These are phyloP conservation scores for Pisolithus microcarpus DNA, from an alignment of 768 basidiomycete genomes.

Conservation along the genomic window DNA sequence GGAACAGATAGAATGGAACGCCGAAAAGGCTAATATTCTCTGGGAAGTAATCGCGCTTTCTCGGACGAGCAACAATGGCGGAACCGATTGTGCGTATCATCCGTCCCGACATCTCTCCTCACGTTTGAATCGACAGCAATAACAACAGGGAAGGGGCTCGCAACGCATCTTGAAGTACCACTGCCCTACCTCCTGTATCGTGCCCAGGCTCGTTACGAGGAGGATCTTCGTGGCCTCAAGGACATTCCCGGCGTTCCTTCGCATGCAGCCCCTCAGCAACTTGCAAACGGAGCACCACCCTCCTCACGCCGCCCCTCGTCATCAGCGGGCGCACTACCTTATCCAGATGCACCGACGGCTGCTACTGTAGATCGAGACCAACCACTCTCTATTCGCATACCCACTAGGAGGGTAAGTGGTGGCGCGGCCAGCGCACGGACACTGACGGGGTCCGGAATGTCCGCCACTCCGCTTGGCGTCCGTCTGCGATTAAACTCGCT, in stretches of 20 bases:
- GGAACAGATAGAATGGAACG: conserved; percentile 73
- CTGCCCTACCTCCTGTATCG: conserved; percentile 80
- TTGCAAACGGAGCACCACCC: conserved; percentile 16
- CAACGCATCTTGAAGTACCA: conserved; percentile 72
- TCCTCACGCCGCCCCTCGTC: conserved; percentile 9
- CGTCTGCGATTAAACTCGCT: conserved; percentile 68
- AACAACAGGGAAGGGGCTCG: conserved; percentile 70
- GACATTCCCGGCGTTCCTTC: conserved; percentile 56
- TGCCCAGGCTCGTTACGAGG: conserved; percentile 77
- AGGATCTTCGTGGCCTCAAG: conserved; percentile 74
- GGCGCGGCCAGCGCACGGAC: conserved; percentile 12
- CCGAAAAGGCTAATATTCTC: conserved; percentile 75
- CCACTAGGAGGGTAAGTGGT: not conserved
- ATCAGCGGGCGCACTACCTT: conserved; percentile 7
- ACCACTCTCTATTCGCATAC: conserved; percentile 23
- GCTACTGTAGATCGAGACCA: not conserved
- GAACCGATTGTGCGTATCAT: conserved; percentile 63
- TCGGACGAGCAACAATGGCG: conserved; percentile 61
- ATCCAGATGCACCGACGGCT: conserved; percentile 10
- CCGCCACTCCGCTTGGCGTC: conserved; percentile 53
- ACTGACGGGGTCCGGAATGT: conserved; percentile 36
- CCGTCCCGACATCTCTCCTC: not conserved
- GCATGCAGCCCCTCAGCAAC: conserved; percentile 36
- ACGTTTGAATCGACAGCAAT: not conserved
- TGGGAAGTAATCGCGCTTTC: conserved; percentile 86